Base-by-base conservation (phyloP, 1,284 basidiomycete genomes). In the Peniophora sp. region DNA sequence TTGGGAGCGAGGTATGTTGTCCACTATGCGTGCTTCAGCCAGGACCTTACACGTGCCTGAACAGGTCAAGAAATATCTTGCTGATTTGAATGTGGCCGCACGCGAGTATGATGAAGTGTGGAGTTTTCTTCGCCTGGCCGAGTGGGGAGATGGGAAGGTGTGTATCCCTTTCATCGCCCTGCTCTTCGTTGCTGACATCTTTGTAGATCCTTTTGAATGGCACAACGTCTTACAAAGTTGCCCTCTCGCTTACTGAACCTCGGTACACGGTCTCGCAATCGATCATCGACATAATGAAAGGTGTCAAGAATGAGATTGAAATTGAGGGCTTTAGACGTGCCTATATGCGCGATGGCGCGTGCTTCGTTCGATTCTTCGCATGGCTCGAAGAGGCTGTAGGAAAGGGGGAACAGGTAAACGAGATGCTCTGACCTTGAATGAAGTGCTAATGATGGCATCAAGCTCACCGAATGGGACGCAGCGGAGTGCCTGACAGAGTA, bases 381-480 rank as follows among this genome's bases (percentile, higher is more conserved):
- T 97, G 93, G 92, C 72, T 99, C 2, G 93, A 99, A 58, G 72
- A 85, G 57, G 85, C 87, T 65, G 72, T 98, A 20, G 63, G 72
- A 19, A 75, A 85, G 52, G 85, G 86, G 45, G 88, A 89, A 12
- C 5, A 5, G 12, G 27, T 32, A 32, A 12, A 12, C 12, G 27
- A 5, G 6, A 32, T 32, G 27, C 27, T 32, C 27, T 32, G n/a
- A n/a, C n/a, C n/a, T n/a, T n/a, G n/a, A n/a, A 32, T 6, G 27
- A 12, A 32, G 27, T 32, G 27, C 27, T 32, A 12, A 32, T 32
- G 27, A 32, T 12, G 12, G 5, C 27, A 32, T 72, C 55, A 78
- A 87, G 53, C 83, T 98, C 54, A 89, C 89, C 12, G 96, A 99
- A 67, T 97, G 87, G 70, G 87, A 95, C 59, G 95, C 94, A 2